Evolutionary conservation across 768 basidiomycete genomes (phyloP).

Genomic region (Galerina marginata): DNA sequence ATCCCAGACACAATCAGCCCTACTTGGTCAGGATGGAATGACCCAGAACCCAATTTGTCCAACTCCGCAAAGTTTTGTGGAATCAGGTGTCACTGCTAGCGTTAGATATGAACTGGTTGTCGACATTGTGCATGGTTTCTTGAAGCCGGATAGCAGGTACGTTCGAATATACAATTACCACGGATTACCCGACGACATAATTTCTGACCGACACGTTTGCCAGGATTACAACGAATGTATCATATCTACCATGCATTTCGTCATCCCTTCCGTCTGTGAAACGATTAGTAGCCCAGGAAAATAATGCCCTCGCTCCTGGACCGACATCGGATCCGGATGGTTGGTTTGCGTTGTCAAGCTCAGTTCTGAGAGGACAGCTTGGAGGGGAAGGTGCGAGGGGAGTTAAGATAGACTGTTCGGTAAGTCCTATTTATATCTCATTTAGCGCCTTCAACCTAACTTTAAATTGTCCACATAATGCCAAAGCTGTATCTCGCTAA

Average conservation of each 20-base stretch:
- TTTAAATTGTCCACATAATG: background rate
- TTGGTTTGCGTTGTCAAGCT: too few species aligned
- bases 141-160: constrained; percentile 15
- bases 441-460: background rate
- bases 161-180: background rate
- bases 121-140: constrained; percentile 32
- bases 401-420: background rate
- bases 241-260: constrained; percentile 1
- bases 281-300: background rate
- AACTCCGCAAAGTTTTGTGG: constrained; percentile 36
- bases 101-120: constrained; percentile 37
- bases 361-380: too few species aligned
- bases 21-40: too few species aligned
- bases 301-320: background rate
- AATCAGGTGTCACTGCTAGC: constrained; percentile 28
- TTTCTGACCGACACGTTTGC: background rate
- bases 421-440: background rate
- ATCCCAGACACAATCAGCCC: background rate
- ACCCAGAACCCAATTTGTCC: constrained; percentile 9
- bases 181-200: background rate
- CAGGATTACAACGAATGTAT: constrained; percentile 4
- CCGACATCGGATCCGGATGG: background rate
- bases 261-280: background rate
- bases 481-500: background rate
- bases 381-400: too few species aligned